Conservation (phyloP, 2,329 filamentous ascomycete species). For the Botrytis tulipae region DNA sequence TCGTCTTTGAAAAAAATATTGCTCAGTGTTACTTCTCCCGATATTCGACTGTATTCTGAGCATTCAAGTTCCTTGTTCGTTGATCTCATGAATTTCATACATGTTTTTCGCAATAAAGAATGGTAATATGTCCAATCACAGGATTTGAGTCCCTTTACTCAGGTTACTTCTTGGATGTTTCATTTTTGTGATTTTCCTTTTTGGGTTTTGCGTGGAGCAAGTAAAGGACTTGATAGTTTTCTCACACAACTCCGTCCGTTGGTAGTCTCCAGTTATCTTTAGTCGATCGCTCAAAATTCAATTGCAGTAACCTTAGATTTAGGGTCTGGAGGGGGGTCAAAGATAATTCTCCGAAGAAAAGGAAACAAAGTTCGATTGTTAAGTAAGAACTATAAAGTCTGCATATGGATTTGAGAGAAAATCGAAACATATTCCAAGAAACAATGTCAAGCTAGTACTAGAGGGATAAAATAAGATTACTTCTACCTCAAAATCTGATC, state of each 20-base stretch:
- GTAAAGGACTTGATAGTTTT: background rate
- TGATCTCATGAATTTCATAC: background rate
- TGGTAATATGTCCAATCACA: background rate
- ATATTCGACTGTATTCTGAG: background rate
- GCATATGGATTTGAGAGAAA: background rate
- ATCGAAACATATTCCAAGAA: background rate
- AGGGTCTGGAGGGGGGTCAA: no score
- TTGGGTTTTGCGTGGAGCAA: background rate
- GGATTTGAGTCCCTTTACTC: background rate
- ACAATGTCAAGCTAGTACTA: background rate
- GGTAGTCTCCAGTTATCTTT: background rate
- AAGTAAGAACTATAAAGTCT: background rate
- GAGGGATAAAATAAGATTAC: background rate
- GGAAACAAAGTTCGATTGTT: background rate
- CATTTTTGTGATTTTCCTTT: background rate
- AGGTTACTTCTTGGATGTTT: background rate
- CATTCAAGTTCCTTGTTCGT: background rate
- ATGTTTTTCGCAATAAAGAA: background rate
- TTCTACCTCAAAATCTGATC: background rate
- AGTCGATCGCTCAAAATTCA: background rate
- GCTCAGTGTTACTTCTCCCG: rapidly evolving
- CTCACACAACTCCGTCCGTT: background rate
- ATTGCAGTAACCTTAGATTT: background rate
- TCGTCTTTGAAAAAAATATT: background rate
- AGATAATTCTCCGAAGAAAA: background rate